These are phyloP conservation scores for Niveomyces coronatus DNA, from an alignment of 2,329 filamentous ascomycete genomes.

Conservation along the genomic window DNA sequence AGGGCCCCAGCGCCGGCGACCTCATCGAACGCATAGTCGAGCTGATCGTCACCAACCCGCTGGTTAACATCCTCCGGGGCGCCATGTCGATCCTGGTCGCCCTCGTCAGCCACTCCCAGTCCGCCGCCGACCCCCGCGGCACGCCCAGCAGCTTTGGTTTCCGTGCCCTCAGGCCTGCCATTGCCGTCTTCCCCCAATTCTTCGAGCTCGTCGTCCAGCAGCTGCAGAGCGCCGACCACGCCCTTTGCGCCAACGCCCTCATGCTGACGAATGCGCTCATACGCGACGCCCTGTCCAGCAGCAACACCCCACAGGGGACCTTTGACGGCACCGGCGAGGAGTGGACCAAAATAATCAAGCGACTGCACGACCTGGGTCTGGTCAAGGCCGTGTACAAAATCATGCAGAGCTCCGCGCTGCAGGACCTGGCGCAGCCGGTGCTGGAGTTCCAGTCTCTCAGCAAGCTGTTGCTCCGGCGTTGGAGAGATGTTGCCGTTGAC, in stretches of 20 bases:
- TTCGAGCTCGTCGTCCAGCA: conserved; percentile 88
- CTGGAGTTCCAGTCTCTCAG: conserved; percentile 89
- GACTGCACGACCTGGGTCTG: conserved; percentile 82
- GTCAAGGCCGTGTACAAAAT: conserved; percentile 86
- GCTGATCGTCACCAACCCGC: conserved; percentile 84
- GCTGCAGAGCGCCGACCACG: conserved; percentile 87
- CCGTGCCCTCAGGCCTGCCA: conserved; percentile 80
- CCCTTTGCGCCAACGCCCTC: conserved; percentile 86
- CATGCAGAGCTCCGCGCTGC: conserved; percentile 88
- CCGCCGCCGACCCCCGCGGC: conserved; percentile 27
- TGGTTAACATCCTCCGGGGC: conserved; percentile 94
- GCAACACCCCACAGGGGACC: conserved; percentile 34
- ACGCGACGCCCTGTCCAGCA: conserved; percentile 75
- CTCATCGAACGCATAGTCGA: conserved; percentile 73
- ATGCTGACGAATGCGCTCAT: conserved; percentile 94
- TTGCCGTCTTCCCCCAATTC: conserved; percentile 86
- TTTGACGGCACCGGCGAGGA: conserved; percentile 44
- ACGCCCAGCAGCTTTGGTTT: conserved; percentile 68
- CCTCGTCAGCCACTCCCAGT: conserved; percentile 77
- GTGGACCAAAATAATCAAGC: conserved; percentile 93
- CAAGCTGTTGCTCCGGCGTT: conserved; percentile 77
- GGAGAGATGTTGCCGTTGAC: conserved; percentile 77
- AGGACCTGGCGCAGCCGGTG: conserved; percentile 81
- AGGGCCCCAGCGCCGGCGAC: conserved; percentile 50
- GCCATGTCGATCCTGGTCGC: conserved; percentile 95